A percentile compares a stretch with the other conserved stretches of the same genome.
Conservation (phyloP, 805 yeast genomes). For the Kodamaea kaohsiungensis region DNA sequence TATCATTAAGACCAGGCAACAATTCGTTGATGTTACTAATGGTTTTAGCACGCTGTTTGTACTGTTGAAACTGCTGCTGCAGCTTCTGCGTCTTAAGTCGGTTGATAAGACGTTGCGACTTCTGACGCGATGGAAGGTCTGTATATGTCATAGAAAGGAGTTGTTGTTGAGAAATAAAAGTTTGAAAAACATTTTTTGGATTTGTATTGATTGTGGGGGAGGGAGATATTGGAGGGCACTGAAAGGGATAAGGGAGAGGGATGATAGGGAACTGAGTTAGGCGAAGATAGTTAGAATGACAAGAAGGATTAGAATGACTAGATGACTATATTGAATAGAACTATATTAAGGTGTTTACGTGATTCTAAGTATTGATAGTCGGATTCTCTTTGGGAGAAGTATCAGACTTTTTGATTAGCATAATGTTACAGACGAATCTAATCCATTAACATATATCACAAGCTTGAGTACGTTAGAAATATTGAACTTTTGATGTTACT, state of each 20-base stretch:
- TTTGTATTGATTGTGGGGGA: neutral
- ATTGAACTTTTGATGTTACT: too few relatives aligned
- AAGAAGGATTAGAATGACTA: too few relatives aligned
- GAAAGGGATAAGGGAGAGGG: neutral
- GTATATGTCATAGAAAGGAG: conserved; percentile 16
- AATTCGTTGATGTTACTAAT: conserved; percentile 38
- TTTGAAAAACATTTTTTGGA: neutral
- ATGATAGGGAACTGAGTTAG: neutral
- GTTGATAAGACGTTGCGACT: conserved; percentile 32
- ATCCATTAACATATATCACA: too few relatives aligned
- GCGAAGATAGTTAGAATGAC: too few relatives aligned
- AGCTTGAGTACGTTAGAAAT: too few relatives aligned
- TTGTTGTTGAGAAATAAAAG: neutral
- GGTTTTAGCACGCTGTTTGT: conserved; percentile 34
- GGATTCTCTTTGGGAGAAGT: too few relatives aligned
- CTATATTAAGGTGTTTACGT: too few relatives aligned
- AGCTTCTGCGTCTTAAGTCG: conserved; percentile 22
- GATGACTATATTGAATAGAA: too few relatives aligned
- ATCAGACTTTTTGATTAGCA: too few relatives aligned
- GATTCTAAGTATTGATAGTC: too few relatives aligned
- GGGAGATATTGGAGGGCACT: neutral
- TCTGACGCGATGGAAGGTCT: conserved; percentile 34
- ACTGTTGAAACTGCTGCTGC: conserved; percentile 33
- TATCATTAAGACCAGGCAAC: conserved; percentile 85
- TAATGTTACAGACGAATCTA: too few relatives aligned